Evolutionary conservation across 2,329 filamentous ascomycete genomes (phyloP), one percentile per base, ranked within the genome.

Genomic region (Pseudofabraea citricarpa): DNA sequence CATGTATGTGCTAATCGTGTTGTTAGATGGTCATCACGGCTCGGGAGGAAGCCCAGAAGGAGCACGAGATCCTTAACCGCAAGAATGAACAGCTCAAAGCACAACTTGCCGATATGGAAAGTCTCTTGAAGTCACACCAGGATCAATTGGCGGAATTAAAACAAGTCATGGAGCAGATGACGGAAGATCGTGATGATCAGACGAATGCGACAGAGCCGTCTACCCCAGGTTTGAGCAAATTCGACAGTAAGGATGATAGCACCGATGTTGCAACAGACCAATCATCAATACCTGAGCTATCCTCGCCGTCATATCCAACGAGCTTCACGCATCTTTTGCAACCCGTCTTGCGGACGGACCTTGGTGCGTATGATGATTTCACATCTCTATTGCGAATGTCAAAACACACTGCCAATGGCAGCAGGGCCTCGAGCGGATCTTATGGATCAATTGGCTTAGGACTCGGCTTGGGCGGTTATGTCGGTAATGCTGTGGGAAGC

Each of bases 141-240:
- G 90, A 97, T 63, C 93, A 98, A 63, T 73, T 98, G 3, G 77
- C 85, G 2, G 87, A 97, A 64, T 78, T 98, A 50, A 98, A 98
- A 66, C 74, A 79, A 16, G 89, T 96, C 50, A 88, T 98, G 81
- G 90, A 95, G 65, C 83, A 85, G 56, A 87, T 96, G 81, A 78
- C 75, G 19, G 73, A 79, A 10, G 81, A 88, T 53, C 77, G 75
- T 47, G 87, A 93, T 53, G 86, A 94, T 53, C 74, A 79, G 52
- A 76, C 83, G 39, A 81, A 78, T 44, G 75, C 81, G n/a, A 86
- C 87, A 8, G 63, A 68, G 15, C 81, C 80, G 12, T 88, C 88
- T 1, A 95, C 91, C 1, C 90, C 91, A 1, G 84, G 82, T 7
- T 71, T 85, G 39, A 80, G 79, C 60, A 85, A 80, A 52, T 79